A percentile compares a stretch with the other conserved stretches of the same genome.
phyloP scores from a whole-genome alignment of 495 filamentous ascomycete species.

The Aspergillus cristatus region DNA sequence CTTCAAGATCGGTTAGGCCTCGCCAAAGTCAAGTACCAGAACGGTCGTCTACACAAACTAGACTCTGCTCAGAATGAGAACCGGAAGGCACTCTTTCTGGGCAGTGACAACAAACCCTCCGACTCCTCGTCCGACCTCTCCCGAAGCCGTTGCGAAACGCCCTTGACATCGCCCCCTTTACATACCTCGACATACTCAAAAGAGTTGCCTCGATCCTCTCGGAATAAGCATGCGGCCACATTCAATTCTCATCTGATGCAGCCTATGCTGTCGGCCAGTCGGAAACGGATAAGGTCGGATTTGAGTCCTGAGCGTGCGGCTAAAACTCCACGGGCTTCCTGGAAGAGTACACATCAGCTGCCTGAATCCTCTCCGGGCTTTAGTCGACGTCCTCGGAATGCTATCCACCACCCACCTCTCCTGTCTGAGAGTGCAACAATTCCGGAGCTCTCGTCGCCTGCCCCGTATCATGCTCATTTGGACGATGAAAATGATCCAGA shows the following conservation, averaged over 20 bases:
- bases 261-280: constrained; percentile 37
- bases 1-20: constrained; percentile 89
- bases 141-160: constrained; percentile 37
- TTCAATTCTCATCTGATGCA: constrained; percentile 38
- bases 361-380: constrained; percentile 73
- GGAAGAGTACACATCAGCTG: constrained; percentile 65
- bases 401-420: constrained; percentile 57
- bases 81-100: constrained; percentile 27
- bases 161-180: constrained; percentile 35
- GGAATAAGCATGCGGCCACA: constrained; percentile 39
- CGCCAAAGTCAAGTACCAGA: constrained; percentile 91
- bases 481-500: constrained; percentile 71
- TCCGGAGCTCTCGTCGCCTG: constrained; percentile 50
- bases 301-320: constrained; percentile 50
- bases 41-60: constrained; percentile 47
- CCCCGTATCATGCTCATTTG: constrained; percentile 47
- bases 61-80: constrained; percentile 56
- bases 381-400: constrained; percentile 17
- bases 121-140: constrained; percentile 67
- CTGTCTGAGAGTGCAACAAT: constrained; percentile 62
- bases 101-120: constrained; percentile 41
- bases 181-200: constrained; percentile 33
- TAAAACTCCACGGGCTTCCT: constrained; percentile 48
- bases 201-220: constrained; percentile 36
- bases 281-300: constrained; percentile 63